These are phyloP conservation scores for Phytophthora ramorum DNA, from an alignment of 352 stramenopile species.

Conservation along the genomic window DNA sequence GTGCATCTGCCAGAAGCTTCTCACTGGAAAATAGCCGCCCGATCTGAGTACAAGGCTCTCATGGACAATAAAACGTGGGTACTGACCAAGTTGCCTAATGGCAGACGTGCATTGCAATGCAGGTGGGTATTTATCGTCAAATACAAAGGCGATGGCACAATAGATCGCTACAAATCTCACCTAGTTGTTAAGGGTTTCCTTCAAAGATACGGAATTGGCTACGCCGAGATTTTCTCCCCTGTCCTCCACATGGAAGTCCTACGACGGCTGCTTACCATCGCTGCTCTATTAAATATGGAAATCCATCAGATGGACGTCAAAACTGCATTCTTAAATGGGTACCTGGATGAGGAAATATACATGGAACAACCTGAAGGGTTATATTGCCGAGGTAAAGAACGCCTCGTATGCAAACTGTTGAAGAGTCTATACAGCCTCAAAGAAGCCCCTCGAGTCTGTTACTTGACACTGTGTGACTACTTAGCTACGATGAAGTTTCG, in stretches of 20 bases:
- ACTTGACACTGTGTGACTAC: no score
- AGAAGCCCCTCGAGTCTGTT: conserved; percentile 21
- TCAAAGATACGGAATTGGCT: conserved; percentile 3
- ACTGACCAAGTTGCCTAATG: neutral
- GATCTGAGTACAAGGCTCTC: conserved; percentile 4
- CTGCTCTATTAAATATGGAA: conserved; percentile 12
- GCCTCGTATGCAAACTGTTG: conserved; percentile 10
- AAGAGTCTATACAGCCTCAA: conserved; percentile 24
- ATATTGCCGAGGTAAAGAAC: neutral
- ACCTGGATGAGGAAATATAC: conserved; percentile 21
- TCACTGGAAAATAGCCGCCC: conserved; percentile 7
- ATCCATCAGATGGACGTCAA: conserved; percentile 30
- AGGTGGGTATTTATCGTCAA: no score
- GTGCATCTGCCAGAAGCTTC: neutral
- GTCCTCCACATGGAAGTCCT: conserved; percentile 8
- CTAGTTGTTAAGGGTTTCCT: no score
- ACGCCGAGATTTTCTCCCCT: conserved; percentile 5
- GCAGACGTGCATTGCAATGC: no score
- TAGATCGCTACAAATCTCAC: no score
- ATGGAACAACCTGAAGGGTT: conserved; percentile 16
- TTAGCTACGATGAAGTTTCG: no score
- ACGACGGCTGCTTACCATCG: conserved; percentile 11
- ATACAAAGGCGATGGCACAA: no score
- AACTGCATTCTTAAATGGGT: conserved; percentile 19
- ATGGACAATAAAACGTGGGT: conserved; percentile 2